phyloP scores from a whole-genome alignment of 2,329 filamentous ascomycete genomes.

The Fusarium sublunatum region DNA sequence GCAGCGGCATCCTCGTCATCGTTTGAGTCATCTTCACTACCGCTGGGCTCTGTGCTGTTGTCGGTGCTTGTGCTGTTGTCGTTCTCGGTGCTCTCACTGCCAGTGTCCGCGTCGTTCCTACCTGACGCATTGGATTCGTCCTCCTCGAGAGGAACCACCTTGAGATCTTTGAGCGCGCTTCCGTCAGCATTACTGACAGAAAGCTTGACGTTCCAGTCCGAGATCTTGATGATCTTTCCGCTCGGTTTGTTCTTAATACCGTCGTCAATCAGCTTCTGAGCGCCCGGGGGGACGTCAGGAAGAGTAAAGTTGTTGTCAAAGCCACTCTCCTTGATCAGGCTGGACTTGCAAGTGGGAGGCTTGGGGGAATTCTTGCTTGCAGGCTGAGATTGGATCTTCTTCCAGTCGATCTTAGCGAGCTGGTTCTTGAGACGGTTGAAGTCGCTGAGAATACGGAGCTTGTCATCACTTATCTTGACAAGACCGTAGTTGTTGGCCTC shows the following conservation, averaged over 20 bases:
- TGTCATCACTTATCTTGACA: conserved; percentile 69
- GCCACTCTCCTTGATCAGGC: conserved; percentile 72
- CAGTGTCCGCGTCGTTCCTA: conserved; percentile 55
- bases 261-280: conserved; percentile 77
- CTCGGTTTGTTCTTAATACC: conserved; percentile 74
- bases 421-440: conserved; percentile 80
- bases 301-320: conserved; percentile 86
- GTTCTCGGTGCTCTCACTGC: conserved; percentile 43
- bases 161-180: conserved; percentile 57
- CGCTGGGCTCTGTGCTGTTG: conserved; percentile 32
- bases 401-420: conserved; percentile 79
- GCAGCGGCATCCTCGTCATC: conserved; percentile 48
- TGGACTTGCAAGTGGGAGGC: conserved; percentile 71
- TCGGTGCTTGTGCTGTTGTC: conserved; percentile 36
- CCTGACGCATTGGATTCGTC: conserved; percentile 60
- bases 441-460: conserved; percentile 69
- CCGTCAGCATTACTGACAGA: conserved; percentile 56
- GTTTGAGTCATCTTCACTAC: conserved; percentile 38
- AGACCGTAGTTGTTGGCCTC: conserved; percentile 75
- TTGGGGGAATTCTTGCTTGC: conserved; percentile 61
- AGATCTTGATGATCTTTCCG: conserved; percentile 76
- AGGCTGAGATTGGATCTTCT: conserved; percentile 71
- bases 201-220: conserved; percentile 68
- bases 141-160: conserved; percentile 59
- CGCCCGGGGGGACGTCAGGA: conserved; percentile 74